Conservation (phyloP, 371 early-diverging fungal genomes). For the Nematocida sp. region DNA sequence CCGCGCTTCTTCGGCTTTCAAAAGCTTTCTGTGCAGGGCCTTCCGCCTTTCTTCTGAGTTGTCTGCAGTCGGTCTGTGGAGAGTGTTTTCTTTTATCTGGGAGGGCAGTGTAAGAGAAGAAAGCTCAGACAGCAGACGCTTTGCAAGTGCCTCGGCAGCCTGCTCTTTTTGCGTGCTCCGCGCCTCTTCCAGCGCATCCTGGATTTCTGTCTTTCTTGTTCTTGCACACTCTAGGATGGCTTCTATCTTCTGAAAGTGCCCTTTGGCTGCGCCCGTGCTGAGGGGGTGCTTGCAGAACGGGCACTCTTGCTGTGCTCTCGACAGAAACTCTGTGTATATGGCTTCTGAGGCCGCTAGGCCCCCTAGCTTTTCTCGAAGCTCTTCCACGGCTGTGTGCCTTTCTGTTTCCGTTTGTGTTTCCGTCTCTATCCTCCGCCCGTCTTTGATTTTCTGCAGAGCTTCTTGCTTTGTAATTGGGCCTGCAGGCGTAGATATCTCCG, state of each 20-base stretch:
- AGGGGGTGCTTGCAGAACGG: slow-evolving; percentile 45
- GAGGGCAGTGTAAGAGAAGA: neutral
- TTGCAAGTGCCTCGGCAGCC: neutral
- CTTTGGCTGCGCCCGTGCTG: slow-evolving; percentile 15
- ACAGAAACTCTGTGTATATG: slow-evolving; percentile 34
- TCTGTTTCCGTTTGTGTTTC: neutral
- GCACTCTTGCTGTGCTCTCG: slow-evolving; percentile 15
- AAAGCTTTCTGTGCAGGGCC: too few relatives aligned
- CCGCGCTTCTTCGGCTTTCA: neutral
- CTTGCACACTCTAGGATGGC: slow-evolving; percentile 8
- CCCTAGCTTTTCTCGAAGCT: slow-evolving; percentile 3
- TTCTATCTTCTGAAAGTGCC: slow-evolving; percentile 37
- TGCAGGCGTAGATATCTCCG: neutral
- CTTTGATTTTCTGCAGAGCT: slow-evolving; percentile 21
- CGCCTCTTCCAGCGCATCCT: neutral
- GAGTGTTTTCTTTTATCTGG: neutral
- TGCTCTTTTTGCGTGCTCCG: neutral
- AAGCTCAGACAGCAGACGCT: neutral
- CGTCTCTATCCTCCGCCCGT: neutral
- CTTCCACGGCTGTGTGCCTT: neutral
- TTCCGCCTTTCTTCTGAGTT: too few relatives aligned
- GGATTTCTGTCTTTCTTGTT: neutral
- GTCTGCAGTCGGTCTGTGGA: too few relatives aligned
- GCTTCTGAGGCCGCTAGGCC: slow-evolving; percentile 20
- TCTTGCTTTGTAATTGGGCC: slow-evolving; percentile 1